Conservation (phyloP, 2,329 filamentous ascomycete species). For the Diatrype stigma region DNA sequence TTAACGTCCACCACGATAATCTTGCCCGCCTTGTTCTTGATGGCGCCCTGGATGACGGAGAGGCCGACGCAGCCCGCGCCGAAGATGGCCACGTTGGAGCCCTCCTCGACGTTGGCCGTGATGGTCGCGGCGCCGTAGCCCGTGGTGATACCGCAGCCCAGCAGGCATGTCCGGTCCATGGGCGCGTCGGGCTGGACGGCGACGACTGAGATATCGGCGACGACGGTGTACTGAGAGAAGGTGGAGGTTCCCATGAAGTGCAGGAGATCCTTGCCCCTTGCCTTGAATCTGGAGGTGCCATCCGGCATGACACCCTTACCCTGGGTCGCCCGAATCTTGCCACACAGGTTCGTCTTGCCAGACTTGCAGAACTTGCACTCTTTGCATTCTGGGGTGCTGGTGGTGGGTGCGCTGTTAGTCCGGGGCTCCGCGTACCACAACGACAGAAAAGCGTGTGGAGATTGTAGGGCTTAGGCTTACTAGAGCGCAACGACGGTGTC, state of each 20-base stretch:
- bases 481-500: slow-evolving; percentile 90
- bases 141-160: slow-evolving; percentile 97
- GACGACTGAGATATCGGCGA: slow-evolving; percentile 97
- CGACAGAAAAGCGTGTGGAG: too few relatives aligned
- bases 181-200: slow-evolving; percentile 85
- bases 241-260: slow-evolving; percentile 99
- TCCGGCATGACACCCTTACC: slow-evolving; percentile 96
- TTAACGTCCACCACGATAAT: slow-evolving; percentile 78
- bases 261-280: slow-evolving; percentile 89
- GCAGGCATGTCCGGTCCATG: slow-evolving; percentile 92
- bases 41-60: slow-evolving; percentile 89
- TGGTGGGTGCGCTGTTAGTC: too few relatives aligned
- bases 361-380: slow-evolving; percentile 99
- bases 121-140: slow-evolving; percentile 94
- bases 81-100: slow-evolving; percentile 86
- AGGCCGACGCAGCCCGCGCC: slow-evolving; percentile 95
- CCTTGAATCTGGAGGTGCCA: slow-evolving; percentile 89
- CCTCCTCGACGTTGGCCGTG: slow-evolving; percentile 87
- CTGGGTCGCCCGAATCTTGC: slow-evolving; percentile 97
- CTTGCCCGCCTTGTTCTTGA: slow-evolving; percentile 73
- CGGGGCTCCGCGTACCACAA: too few relatives aligned
- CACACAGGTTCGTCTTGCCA: slow-evolving; percentile 98
- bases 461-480: too few relatives aligned
- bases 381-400: slow-evolving; percentile 87
- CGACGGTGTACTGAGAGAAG: slow-evolving; percentile 98